Evolutionary conservation across 768 basidiomycete species (phyloP).

Genomic region (Ramaria sp.): DNA sequence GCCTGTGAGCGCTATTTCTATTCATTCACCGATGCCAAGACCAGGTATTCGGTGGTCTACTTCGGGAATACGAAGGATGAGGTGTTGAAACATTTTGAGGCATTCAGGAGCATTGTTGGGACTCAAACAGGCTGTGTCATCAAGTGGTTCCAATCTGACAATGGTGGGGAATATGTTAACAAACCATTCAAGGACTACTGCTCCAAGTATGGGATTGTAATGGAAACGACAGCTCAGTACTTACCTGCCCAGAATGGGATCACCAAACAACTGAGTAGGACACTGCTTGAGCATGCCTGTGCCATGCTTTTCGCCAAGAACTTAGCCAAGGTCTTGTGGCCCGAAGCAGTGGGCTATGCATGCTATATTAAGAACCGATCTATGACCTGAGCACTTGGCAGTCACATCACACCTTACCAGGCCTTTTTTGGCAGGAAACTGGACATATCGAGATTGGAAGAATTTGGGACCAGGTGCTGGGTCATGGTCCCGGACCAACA

Average conservation of each 20-base stretch:
- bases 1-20: neutral
- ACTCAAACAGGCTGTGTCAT: neutral
- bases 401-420: no score
- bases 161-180: slow-evolving; percentile 11
- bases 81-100: neutral
- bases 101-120: no score
- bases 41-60: neutral
- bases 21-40: neutral
- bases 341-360: neutral
- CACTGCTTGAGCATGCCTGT: neutral
- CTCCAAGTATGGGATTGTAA: slow-evolving; percentile 17
- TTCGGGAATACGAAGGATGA: neutral
- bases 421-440: no score
- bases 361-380: no score
- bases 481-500: no score
- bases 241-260: slow-evolving; percentile 27
- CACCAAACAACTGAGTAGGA: neutral
- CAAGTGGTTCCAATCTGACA: neutral
- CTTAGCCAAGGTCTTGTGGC: neutral
- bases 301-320: neutral
- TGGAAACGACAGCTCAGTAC: slow-evolving; percentile 25
- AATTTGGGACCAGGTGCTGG: no score
- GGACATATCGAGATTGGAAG: no score
- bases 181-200: slow-evolving; percentile 15
- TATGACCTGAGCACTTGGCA: no score